Conservation (phyloP, 148 eudicot species). For the Vaccinium macrocarpon region DNA sequence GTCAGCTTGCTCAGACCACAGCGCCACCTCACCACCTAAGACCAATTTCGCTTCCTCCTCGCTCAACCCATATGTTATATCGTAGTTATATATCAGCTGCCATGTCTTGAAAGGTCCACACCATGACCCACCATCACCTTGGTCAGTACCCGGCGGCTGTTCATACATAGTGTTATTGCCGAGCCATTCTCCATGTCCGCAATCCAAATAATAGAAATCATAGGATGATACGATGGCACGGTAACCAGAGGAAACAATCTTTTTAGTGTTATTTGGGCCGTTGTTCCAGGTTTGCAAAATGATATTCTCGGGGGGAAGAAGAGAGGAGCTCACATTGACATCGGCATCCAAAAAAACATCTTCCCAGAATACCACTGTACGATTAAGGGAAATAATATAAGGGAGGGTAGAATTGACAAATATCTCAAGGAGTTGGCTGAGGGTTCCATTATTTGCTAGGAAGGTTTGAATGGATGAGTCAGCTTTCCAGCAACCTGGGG, state of each 20-base stretch:
- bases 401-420: conserved; percentile 71
- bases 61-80: conserved; percentile 63
- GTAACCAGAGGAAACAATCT: conserved; percentile 64
- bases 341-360: conserved; percentile 58
- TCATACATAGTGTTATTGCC: conserved; percentile 69
- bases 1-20: conserved; percentile 94
- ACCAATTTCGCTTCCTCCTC: conserved; percentile 59
- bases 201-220: conserved; percentile 83
- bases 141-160: conserved; percentile 48
- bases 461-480: conserved; percentile 58
- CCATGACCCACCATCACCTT: conserved; percentile 81
- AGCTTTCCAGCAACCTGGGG: conserved; percentile 77
- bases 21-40: conserved; percentile 85
- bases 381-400: conserved; percentile 47
- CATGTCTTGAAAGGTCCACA: conserved; percentile 92
- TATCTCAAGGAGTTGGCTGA: conserved; percentile 60
- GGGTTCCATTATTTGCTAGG: conserved; percentile 49
- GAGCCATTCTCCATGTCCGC: conserved; percentile 82
- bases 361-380: conserved; percentile 87
- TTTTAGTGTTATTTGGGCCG: conserved; percentile 64
- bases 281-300: conserved; percentile 84
- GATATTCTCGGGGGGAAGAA: conserved; percentile 55
- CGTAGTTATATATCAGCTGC: conserved; percentile 83
- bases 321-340: conserved; percentile 36
- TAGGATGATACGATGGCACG: conserved; percentile 74